Conservation (phyloP, 1,284 basidiomycete genomes). For the Sporisorium sorghi region DNA sequence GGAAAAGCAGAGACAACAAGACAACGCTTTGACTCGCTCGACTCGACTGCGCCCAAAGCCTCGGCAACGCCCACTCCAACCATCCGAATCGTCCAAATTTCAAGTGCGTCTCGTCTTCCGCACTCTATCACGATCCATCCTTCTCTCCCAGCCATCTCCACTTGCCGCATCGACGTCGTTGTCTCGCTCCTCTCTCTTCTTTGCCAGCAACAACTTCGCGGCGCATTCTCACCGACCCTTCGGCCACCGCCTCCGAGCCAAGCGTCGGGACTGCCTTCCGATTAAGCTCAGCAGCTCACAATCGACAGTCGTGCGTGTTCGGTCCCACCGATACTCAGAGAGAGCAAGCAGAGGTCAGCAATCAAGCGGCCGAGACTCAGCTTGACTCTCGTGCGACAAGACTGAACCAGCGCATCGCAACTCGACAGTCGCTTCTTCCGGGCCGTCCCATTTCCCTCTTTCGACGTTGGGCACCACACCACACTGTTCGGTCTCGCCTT, state of each 20-base stretch:
- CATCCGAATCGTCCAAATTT: too few species aligned
- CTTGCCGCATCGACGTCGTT: too few species aligned
- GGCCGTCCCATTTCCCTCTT: neutral
- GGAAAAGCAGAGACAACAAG: too few species aligned
- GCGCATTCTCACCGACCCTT: too few species aligned
- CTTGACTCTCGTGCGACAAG: slow-evolving; percentile 1
- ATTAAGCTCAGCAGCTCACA: too few species aligned
- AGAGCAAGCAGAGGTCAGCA: slow-evolving; percentile 8
- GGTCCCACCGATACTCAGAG: neutral
- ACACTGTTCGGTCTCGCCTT: slow-evolving; percentile 4
- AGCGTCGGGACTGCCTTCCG: too few species aligned
- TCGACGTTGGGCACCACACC: slow-evolving; percentile 1
- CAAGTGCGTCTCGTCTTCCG: too few species aligned
- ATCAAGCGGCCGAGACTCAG: slow-evolving; percentile 1
- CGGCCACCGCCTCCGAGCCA: too few species aligned
- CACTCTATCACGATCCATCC: too few species aligned
- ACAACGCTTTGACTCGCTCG: too few species aligned
- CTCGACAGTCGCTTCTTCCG: slow-evolving; percentile 7
- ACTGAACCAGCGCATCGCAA: neutral
- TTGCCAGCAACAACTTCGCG: too few species aligned
- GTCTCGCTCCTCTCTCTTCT: too few species aligned
- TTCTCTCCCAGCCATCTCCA: neutral
- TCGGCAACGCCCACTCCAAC: slow-evolving; percentile 1
- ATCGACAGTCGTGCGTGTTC: neutral
- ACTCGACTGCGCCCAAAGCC: neutral